Evolutionary conservation across 352 stramenopile species (phyloP).

Genomic region (Pythium graminicola): DNA sequence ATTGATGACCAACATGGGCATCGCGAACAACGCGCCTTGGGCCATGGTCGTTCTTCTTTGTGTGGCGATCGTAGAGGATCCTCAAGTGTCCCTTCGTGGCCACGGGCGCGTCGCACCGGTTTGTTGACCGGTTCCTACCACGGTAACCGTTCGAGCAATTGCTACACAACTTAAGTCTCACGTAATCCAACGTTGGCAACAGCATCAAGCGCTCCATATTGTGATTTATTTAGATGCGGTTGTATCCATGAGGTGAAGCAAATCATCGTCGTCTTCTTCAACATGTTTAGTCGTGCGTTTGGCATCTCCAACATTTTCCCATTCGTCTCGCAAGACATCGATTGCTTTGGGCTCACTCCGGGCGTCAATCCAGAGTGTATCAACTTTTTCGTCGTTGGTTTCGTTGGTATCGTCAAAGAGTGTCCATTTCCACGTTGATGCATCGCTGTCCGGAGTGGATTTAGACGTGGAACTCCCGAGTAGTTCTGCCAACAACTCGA

Average conservation of each 20-base stretch:
- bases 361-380: slow-evolving; percentile 71
- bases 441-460: slow-evolving; percentile 50
- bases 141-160: too few relatives aligned
- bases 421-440: slow-evolving; percentile 33
- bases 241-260: background rate
- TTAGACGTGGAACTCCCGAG: slow-evolving; percentile 44
- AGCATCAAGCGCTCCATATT: too few relatives aligned
- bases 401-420: slow-evolving; percentile 22
- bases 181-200: too few relatives aligned
- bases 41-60: background rate
- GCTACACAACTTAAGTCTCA: background rate
- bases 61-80: background rate
- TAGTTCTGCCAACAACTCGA: slow-evolving; percentile 78
- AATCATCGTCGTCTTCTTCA: slow-evolving; percentile 44
- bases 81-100: background rate
- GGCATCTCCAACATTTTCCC: slow-evolving; percentile 37
- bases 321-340: slow-evolving; percentile 40
- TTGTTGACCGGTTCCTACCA: too few relatives aligned
- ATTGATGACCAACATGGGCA: slow-evolving; percentile 92
- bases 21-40: slow-evolving; percentile 72
- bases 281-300: slow-evolving; percentile 3
- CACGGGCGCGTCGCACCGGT: background rate
- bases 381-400: slow-evolving; percentile 26
- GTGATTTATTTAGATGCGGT: background rate
- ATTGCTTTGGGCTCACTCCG: slow-evolving; percentile 53